A percentile compares a stretch with the other conserved stretches of the same genome.
phyloP scores from a whole-genome alignment of 345 rosid genomes.

The Orychophragmus violaceus region DNA sequence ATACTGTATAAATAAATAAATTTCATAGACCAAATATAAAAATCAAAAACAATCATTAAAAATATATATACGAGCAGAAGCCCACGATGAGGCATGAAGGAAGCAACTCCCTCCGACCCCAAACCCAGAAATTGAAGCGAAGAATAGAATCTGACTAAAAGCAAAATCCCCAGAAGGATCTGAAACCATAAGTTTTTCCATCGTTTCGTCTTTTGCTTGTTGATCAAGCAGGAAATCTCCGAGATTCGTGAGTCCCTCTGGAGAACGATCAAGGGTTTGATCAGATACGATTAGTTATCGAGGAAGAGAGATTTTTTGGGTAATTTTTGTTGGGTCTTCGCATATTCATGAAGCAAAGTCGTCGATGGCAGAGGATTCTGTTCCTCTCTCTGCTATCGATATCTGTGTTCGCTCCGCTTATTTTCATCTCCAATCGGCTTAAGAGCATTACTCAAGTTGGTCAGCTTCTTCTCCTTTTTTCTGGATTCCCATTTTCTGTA shows the following conservation, averaged over 20 bases:
- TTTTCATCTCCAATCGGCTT: slow-evolving; percentile 54
- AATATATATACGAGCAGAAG: slow-evolving; percentile 5
- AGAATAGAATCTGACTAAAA: slow-evolving; percentile 6
- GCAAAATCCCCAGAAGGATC: not conserved
- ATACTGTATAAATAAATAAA: too few relatives aligned
- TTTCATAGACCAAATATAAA: too few relatives aligned
- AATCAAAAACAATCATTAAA: too few relatives aligned
- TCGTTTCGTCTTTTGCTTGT: slow-evolving; percentile 23
- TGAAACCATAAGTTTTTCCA: slow-evolving; percentile 39
- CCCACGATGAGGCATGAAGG: slow-evolving; percentile 32
- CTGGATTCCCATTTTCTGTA: not conserved
- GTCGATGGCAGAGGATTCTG: slow-evolving; percentile 72
- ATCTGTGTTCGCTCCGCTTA: slow-evolving; percentile 67
- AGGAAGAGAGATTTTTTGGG: not conserved
- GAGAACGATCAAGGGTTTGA: slow-evolving; percentile 35
- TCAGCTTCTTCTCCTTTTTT: slow-evolving; percentile 25
- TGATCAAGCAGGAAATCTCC: slow-evolving; percentile 29
- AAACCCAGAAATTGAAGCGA: slow-evolving; percentile 16
- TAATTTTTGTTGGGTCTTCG: not conserved
- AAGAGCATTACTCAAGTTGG: slow-evolving; percentile 48
- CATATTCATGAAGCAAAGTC: slow-evolving; percentile 60
- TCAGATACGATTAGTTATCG: slow-evolving; percentile 11
- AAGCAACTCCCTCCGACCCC: slow-evolving; percentile 20
- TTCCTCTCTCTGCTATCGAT: slow-evolving; percentile 69
- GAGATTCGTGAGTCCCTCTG: slow-evolving; percentile 29